Evolutionary conservation across 2,329 filamentous ascomycete genomes (phyloP), one percentile per base, ranked within the genome.

Genomic region (Monosporascus ibericus): DNA sequence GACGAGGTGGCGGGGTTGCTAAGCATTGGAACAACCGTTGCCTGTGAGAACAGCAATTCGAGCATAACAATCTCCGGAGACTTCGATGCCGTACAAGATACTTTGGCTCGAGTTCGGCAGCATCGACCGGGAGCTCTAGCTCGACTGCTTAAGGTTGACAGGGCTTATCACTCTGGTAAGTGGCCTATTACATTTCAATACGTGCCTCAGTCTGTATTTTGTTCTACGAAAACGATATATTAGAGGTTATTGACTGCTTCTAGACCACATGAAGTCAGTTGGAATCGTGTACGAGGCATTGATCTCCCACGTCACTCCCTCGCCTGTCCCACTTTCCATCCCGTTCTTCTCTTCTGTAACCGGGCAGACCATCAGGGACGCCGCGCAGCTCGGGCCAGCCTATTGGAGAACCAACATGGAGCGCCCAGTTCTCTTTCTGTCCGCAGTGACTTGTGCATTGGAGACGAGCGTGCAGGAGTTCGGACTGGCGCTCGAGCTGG

Each of bases 151-250:
- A 60, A 61, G 20, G 63, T 67, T 8, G 58, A 65, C 34, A 64
- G 54, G 27, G 67, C 68, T 6, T 70, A 70, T 24, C 68, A 71
- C 52, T 70, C 68, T 0, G 52, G n/a, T n/a, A n/a, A n/a, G n/a
- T n/a, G n/a, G n/a, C n/a, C n/a, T n/a, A n/a, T n/a, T n/a, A n/a
- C n/a, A n/a, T n/a, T n/a, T n/a, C n/a, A n/a, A n/a, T n/a, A n/a
- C n/a, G n/a, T n/a, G n/a, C n/a, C n/a, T n/a, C n/a, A n/a, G n/a
- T n/a, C n/a, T n/a, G n/a, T n/a, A n/a, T n/a, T n/a, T n/a, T n/a
- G n/a, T n/a, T n/a, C n/a, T n/a, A n/a, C n/a, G n/a, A n/a, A n/a
- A n/a, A n/a, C n/a, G n/a, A n/a, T n/a, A n/a, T n/a, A n/a, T n/a
- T n/a, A n/a, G n/a, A n/a, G n/a, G n/a, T n/a, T n/a, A n/a, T n/a